Evolutionary conservation across 805 yeast species (phyloP), one percentile per base, ranked within the genome.

Genomic region (Wickerhamiella parazyma): DNA sequence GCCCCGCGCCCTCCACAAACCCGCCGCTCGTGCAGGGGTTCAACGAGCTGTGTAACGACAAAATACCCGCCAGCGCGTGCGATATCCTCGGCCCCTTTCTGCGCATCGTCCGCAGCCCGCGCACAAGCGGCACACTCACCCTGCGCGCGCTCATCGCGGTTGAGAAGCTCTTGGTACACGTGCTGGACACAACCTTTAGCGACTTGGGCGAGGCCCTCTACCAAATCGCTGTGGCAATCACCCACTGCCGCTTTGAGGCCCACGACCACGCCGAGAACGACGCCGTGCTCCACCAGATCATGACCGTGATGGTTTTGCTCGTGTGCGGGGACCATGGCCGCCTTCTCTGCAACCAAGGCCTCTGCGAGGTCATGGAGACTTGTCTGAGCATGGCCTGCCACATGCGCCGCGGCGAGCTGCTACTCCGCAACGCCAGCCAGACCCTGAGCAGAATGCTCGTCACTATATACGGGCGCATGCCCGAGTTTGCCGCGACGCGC

Each of bases 231-330:
- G 73, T 74, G 48, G 74, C 96, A 0, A 69, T 91, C 49, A 83
- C 97, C 0, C 95, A 85, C 58, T 91, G 97, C 62, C 74, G 95
- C 37, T 91, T 91, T 58, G 96, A 91, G 65, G 95, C 95, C 2
- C 80, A 91, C 0, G 95, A 87, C 57, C 94, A 85, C 58, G 72
- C 80, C 28, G 80, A 84, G 35, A 97, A 91, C 63, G 98, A 91
- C 58, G 82, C 93, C 0, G 89, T 91, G 3, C 65, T 91, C 37
- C 69, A 89, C 41, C 83, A 83, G 55, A 94, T 91, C 17, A 72
- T 91, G 49, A 68, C 80, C 36, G 65, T 89, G 20, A 66, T 89
- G 52, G 89, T 85, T 51, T 59, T 64, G 18, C 69, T 87, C 12
- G 69, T 86, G 12, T 67, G 70, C 17, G 75, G 87, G n/a, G 70